phyloP scores from a whole-genome alignment of 257 asterid genomes.

The Ehretia macrophylla region DNA sequence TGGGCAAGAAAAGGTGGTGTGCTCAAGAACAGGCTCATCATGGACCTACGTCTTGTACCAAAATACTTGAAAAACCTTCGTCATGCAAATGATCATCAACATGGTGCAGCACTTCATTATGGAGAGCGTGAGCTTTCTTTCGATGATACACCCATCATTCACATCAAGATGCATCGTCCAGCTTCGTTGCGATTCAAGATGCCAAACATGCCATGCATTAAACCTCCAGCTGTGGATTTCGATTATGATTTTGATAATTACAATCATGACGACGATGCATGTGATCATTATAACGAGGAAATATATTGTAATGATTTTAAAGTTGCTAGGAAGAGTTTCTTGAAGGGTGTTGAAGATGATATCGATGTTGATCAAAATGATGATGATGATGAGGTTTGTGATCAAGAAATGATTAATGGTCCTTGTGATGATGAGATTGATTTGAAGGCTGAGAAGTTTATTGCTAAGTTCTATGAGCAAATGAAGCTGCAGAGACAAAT shows the following conservation, averaged over 20 bases:
- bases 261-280: constrained; percentile 14
- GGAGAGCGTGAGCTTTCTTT: constrained; percentile 72
- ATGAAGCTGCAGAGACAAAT: constrained; percentile 65
- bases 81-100: constrained; percentile 10
- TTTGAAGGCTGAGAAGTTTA: constrained; percentile 72
- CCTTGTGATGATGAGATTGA: constrained; percentile 51
- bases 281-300: no score
- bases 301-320: not conserved
- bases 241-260: constrained; percentile 64
- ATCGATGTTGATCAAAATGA: no score
- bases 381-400: not conserved
- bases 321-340: constrained; percentile 8
- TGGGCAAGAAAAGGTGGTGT: constrained; percentile 61
- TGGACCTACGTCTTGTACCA: constrained; percentile 33
- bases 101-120: constrained; percentile 30
- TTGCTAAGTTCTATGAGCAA: constrained; percentile 60
- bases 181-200: constrained; percentile 63
- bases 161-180: constrained; percentile 66
- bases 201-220: constrained; percentile 79
- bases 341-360: constrained; percentile 3
- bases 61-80: constrained; percentile 49
- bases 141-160: constrained; percentile 55
- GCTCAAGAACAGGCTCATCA: constrained; percentile 29
- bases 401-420: no score
- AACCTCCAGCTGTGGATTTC: constrained; percentile 42